Evolutionary conservation across 352 stramenopile genomes (phyloP), one percentile per base, ranked within the genome.

Genomic region (Globisporangium alternatum): DNA sequence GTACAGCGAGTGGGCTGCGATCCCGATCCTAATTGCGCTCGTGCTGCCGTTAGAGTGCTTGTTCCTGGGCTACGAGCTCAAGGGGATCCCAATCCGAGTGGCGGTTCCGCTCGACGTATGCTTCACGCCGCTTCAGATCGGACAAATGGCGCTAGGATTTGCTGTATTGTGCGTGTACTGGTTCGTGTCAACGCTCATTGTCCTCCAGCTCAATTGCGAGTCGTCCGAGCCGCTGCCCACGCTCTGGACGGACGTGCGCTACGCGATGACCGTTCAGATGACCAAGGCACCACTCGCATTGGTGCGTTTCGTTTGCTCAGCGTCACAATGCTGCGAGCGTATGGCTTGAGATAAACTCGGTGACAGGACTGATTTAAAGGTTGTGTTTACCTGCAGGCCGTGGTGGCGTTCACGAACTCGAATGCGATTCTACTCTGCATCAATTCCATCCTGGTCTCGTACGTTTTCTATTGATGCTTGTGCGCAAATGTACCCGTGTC

Each of bases 181-280:
- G 51, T 56, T 77, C 3, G 35, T 72, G 10, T 74, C 60, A 28
- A 75, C 62, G 44, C 62, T 63, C 5, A 65, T 90, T 15, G 60
- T 61, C 2, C 74, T 91, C 13, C 83, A 91, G 51, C 68, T 90
- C 31, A 89, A 87, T 39, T 88, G 76, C 53, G 79, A 91, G 55
- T 64, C 71, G 5, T 87, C 82, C 1, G 30, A 58, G 13, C 82
- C 82, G 1, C 22, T 75, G 4, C 79, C 82, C 51, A 82, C 75
- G 13, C 30, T 89, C 31, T 91, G 82, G 82, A 89, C 75, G 5
- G 75, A 90, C 70, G 60, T 81, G 13, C 71, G 75, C 0, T 90
- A 89, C 55, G 72, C 65, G 9, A 60, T 67, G 31, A 47, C 80
- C 48, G 68, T 64, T 12, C 71, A 81, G n/a, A 39, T 66, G 4